These are phyloP conservation scores for Aspergillus spinulosporus DNA, from an alignment of 2,329 filamentous ascomycete genomes.

Conservation along the genomic window DNA sequence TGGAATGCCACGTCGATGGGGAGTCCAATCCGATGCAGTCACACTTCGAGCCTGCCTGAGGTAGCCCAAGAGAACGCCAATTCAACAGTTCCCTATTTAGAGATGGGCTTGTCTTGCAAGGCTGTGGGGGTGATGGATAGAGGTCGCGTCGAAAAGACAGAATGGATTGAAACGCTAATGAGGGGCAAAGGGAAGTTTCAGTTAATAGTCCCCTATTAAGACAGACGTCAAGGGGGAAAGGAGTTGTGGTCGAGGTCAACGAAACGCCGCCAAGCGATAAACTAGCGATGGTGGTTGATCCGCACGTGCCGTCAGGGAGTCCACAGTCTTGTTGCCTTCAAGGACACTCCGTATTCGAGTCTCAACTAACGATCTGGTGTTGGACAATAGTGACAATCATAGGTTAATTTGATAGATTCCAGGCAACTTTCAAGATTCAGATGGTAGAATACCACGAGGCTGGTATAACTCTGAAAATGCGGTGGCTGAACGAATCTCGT, in stretches of 20 bases:
- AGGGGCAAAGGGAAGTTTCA: slow-evolving; percentile 6
- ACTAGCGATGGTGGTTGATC: slow-evolving; percentile 14
- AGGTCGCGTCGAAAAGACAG: background rate
- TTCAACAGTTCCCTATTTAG: slow-evolving; percentile 7
- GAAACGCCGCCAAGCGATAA: slow-evolving; percentile 24
- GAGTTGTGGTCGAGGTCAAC: slow-evolving; percentile 12
- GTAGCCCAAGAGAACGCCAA: slow-evolving; percentile 13
- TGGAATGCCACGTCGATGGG: slow-evolving; percentile 36
- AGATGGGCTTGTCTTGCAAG: slow-evolving; percentile 2
- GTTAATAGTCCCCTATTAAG: background rate
- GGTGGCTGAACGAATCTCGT: slow-evolving; percentile 36
- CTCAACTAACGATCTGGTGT: background rate
- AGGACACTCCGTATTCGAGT: slow-evolving; percentile 5
- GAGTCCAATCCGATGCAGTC: slow-evolving; percentile 23
- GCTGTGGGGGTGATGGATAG: background rate
- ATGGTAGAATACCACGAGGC: slow-evolving; percentile 23
- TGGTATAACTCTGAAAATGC: slow-evolving; percentile 30
- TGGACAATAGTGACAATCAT: slow-evolving; percentile 3
- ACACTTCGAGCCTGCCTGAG: slow-evolving; percentile 17
- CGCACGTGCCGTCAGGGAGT: slow-evolving; percentile 22
- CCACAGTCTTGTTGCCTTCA: slow-evolving; percentile 10
- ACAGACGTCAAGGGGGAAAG: background rate
- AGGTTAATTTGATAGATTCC: slow-evolving; percentile 3
- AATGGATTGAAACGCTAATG: slow-evolving; percentile 3
- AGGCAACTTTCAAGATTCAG: slow-evolving; percentile 5